Conservation (phyloP, 305 asterid species). For the Plantago lanceolata region DNA sequence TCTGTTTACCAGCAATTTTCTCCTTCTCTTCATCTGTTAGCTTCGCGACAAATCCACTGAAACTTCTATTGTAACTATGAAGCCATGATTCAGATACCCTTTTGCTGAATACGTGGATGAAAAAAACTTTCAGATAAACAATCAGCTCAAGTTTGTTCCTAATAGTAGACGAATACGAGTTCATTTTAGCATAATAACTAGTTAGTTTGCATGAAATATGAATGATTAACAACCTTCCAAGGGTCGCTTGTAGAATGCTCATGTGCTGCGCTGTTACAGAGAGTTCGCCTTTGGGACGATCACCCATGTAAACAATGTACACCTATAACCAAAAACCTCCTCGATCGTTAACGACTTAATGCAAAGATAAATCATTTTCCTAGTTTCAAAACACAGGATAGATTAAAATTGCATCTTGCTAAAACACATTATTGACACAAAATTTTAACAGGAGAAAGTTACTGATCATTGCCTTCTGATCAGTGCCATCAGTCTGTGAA, state of each 20-base stretch:
- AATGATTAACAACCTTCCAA: slow-evolving; percentile 33
- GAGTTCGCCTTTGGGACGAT: slow-evolving; percentile 33
- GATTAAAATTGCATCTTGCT: too few relatives aligned
- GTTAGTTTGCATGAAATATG: neutral
- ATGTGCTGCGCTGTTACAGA: slow-evolving; percentile 36
- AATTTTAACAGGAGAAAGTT: neutral
- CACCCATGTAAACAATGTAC: slow-evolving; percentile 55
- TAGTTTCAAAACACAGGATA: too few relatives aligned
- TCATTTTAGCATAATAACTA: too few relatives aligned
- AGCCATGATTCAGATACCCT: slow-evolving; percentile 49
- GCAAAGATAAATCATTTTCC: too few relatives aligned
- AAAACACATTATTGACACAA: neutral
- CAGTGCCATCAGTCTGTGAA: slow-evolving; percentile 20
- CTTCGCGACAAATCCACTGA: slow-evolving; percentile 59
- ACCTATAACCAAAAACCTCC: slow-evolving; percentile 6
- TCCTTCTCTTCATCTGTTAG: slow-evolving; percentile 45
- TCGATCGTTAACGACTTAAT: neutral
- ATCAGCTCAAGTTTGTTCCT: neutral
- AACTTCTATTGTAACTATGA: slow-evolving; percentile 61
- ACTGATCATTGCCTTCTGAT: slow-evolving; percentile 32
- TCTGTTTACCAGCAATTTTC: slow-evolving; percentile 37
- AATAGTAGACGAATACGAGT: too few relatives aligned
- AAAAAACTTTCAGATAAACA: neutral
- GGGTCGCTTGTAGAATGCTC: slow-evolving; percentile 39
- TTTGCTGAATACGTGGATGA: slow-evolving; percentile 20